Conservation (phyloP, 1,139 yeast species). For the Magnusiomyces suaveolens region DNA sequence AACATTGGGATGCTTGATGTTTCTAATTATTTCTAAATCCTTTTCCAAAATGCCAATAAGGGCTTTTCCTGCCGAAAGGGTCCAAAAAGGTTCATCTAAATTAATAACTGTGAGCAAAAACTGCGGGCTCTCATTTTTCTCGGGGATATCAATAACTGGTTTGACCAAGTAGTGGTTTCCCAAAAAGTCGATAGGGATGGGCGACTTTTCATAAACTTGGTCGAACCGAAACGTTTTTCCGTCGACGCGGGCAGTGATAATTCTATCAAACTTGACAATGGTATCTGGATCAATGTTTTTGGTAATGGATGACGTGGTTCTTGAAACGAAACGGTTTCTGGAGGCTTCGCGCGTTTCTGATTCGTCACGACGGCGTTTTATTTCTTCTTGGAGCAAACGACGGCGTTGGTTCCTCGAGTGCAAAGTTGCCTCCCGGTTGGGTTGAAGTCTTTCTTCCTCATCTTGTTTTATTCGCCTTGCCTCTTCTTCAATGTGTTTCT, state of each 20-base stretch:
- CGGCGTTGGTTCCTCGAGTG: conserved; percentile 39
- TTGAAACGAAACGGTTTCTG: conserved; percentile 1
- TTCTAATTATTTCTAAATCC: conserved; percentile 54
- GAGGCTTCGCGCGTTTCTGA: conserved; percentile 41
- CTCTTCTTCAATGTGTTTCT: conserved; percentile 52
- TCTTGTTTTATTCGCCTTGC: conserved; percentile 43
- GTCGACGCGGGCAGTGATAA: conserved; percentile 39
- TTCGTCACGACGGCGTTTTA: conserved; percentile 35
- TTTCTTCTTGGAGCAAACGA: conserved; percentile 44
- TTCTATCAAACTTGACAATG: conserved; percentile 60
- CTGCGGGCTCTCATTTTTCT: conserved; percentile 38
- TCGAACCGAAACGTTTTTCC: conserved; percentile 49
- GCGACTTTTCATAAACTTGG: conserved; percentile 61
- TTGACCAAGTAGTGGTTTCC: conserved; percentile 62
- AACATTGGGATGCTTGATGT: conserved; percentile 58
- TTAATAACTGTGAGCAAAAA: conserved; percentile 62
- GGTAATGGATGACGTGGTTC: too few relatives aligned
- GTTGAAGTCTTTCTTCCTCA: conserved; percentile 37
- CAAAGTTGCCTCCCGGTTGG: conserved; percentile 15
- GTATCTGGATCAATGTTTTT: neutral
- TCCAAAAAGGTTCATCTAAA: conserved; percentile 59
- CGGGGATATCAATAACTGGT: conserved; percentile 40
- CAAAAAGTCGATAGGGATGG: conserved; percentile 41
- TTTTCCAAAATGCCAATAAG: conserved; percentile 62
- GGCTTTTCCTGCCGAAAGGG: conserved; percentile 55